Conservation (phyloP, 352 stramenopile species). For the Phytophthora foliorum region DNA sequence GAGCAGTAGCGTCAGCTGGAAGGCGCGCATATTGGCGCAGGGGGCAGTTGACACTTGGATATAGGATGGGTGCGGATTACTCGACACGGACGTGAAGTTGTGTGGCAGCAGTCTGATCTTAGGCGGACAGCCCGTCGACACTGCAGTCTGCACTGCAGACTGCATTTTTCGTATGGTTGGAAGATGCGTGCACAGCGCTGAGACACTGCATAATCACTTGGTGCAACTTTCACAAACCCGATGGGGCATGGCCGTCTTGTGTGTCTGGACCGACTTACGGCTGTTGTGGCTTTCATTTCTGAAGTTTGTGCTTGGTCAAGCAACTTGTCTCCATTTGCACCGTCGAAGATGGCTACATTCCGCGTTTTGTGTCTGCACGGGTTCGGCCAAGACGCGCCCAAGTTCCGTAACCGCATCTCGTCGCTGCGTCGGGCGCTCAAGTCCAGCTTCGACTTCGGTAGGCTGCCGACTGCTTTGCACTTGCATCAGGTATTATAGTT, state of each 20-base stretch:
- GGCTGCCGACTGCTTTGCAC: background rate
- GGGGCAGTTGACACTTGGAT: background rate
- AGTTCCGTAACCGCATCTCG: constrained; percentile 77
- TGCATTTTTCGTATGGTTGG: background rate
- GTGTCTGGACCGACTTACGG: too few species aligned
- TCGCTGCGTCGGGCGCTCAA: constrained; percentile 79
- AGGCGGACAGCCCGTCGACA: constrained; percentile 4
- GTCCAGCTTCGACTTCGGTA: constrained; percentile 85
- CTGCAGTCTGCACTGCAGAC: background rate
- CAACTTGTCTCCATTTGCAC: background rate
- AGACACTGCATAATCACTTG: constrained; percentile 29
- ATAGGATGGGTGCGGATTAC: constrained; percentile 3
- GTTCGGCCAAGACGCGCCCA: constrained; percentile 80
- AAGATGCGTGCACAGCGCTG: background rate
- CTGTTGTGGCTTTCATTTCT: constrained; percentile 17
- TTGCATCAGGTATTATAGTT: constrained; percentile 2
- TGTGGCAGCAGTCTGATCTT: constrained; percentile 12
- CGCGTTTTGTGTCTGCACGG: constrained; percentile 87
- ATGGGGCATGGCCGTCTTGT: background rate
- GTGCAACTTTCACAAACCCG: constrained; percentile 29
- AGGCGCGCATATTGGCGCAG: constrained; percentile 12
- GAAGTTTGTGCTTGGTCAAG: constrained; percentile 25
- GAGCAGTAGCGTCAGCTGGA: constrained; percentile 43
- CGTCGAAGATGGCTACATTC: constrained; percentile 50
- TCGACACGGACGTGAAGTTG: constrained; percentile 1